These are phyloP conservation scores for Alternaria hordeiaustralica DNA, from an alignment of 2,329 filamentous ascomycete species.

Conservation along the genomic window DNA sequence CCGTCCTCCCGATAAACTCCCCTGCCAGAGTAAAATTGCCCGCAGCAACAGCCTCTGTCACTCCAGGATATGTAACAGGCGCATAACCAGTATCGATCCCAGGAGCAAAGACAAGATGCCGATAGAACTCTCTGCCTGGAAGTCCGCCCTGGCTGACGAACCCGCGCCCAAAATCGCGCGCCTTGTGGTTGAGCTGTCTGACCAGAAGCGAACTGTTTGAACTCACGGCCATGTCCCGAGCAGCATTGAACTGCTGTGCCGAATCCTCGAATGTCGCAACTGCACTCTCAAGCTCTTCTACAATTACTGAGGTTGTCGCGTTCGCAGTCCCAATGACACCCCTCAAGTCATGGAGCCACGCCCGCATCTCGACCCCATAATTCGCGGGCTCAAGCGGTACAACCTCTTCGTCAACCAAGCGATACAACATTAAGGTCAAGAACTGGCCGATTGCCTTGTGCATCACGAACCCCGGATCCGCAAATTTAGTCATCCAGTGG, in stretches of 20 bases:
- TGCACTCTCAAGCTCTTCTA: slow-evolving; percentile 31
- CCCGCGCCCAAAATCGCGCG: slow-evolving; percentile 52
- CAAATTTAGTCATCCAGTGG: slow-evolving; percentile 59
- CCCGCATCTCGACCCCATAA: slow-evolving; percentile 45
- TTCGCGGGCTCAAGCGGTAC: slow-evolving; percentile 48
- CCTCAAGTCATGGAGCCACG: slow-evolving; percentile 43
- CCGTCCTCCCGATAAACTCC: slow-evolving; percentile 39
- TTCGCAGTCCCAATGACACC: slow-evolving; percentile 14
- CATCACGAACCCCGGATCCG: slow-evolving; percentile 57
- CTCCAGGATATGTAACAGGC: slow-evolving; percentile 42
- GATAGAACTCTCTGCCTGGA: slow-evolving; percentile 52
- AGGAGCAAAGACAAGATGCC: slow-evolving; percentile 55
- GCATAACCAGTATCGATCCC: slow-evolving; percentile 50
- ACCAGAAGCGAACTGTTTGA: slow-evolving; percentile 29
- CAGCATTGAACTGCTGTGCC: slow-evolving; percentile 31
- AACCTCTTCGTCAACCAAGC: slow-evolving; percentile 45
- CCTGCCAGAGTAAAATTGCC: slow-evolving; percentile 30
- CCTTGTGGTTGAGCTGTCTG: slow-evolving; percentile 49
- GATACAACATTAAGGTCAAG: slow-evolving; percentile 51
- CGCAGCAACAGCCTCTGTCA: slow-evolving; percentile 42
- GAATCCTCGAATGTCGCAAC: slow-evolving; percentile 44
- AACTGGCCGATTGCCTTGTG: slow-evolving; percentile 58
- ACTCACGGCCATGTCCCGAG: slow-evolving; percentile 35
- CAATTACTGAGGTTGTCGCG: background rate
- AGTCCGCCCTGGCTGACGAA: slow-evolving; percentile 55